These are phyloP conservation scores for Cryptosporidium viatorum DNA, from an alignment of 169 alveolate species.

Conservation along the genomic window DNA sequence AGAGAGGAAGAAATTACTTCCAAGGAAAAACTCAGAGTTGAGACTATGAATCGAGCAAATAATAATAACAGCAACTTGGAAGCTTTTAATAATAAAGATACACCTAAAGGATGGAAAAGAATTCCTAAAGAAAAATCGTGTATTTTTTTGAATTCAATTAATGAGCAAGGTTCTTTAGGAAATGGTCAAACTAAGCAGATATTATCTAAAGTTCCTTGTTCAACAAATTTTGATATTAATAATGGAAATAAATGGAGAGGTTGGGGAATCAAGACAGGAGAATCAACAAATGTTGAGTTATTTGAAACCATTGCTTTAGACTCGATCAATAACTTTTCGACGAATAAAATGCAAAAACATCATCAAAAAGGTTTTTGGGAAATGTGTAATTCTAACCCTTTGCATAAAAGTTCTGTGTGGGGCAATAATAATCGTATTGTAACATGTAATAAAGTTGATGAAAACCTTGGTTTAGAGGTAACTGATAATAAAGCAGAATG, in stretches of 20 bases:
- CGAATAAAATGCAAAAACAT: neutral
- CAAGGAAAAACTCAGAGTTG: neutral
- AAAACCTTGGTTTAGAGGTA: neutral
- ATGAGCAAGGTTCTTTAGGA: neutral
- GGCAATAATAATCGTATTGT: neutral
- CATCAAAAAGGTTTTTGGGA: conserved; percentile 59
- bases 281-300: neutral
- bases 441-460: neutral
- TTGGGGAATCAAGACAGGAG: conserved; percentile 21
- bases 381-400: conserved; percentile 1
- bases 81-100: neutral
- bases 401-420: neutral
- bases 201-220: neutral
- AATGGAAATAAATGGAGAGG: conserved; percentile 46
- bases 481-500: neutral
- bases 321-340: neutral
- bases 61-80: neutral
- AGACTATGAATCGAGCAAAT: neutral
- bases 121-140: neutral
- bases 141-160: neutral
- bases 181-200: neutral
- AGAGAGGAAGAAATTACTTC: conserved; percentile 8
- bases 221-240: neutral
- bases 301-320: neutral
- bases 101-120: conserved; percentile 41